Conservation (phyloP, 1,284 basidiomycete species). For the Salmacisia buchloeana region DNA sequence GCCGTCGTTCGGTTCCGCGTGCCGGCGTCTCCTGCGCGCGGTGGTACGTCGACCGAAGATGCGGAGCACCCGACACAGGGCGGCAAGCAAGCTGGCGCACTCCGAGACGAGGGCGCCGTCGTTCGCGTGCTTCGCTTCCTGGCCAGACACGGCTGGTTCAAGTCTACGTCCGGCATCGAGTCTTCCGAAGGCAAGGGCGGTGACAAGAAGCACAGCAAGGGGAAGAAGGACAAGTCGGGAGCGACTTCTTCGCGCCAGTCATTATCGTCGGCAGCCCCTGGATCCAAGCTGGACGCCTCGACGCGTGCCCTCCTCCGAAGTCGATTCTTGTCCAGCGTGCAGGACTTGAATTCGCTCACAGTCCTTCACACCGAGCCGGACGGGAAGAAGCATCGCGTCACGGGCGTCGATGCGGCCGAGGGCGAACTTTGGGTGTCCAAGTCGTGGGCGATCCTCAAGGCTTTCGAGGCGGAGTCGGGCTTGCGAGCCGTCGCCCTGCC, state of each 20-base stretch:
- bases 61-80: neutral
- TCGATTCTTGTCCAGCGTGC: slow-evolving; percentile 68
- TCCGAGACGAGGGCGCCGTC: slow-evolving; percentile 74
- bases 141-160: slow-evolving; percentile 73
- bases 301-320: slow-evolving; percentile 62
- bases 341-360: slow-evolving; percentile 65
- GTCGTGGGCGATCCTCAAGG: slow-evolving; percentile 61
- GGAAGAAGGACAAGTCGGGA: slow-evolving; percentile 62
- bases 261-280: neutral
- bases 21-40: neutral
- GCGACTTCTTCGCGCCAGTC: too few relatives aligned
- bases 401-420: slow-evolving; percentile 64
- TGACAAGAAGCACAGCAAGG: slow-evolving; percentile 63
- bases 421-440: slow-evolving; percentile 73
- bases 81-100: slow-evolving; percentile 58
- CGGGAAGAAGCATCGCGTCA: slow-evolving; percentile 58
- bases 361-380: slow-evolving; percentile 30
- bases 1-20: slow-evolving; percentile 60
- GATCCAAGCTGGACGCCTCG: neutral
- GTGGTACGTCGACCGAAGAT: neutral
- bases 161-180: neutral
- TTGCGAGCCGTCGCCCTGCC: neutral
- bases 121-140: slow-evolving; percentile 73
- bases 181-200: neutral
- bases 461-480: slow-evolving; percentile 54